These are phyloP conservation scores for Sclerotinia glacialis DNA, from an alignment of 2,329 filamentous ascomycete species.

Conservation along the genomic window DNA sequence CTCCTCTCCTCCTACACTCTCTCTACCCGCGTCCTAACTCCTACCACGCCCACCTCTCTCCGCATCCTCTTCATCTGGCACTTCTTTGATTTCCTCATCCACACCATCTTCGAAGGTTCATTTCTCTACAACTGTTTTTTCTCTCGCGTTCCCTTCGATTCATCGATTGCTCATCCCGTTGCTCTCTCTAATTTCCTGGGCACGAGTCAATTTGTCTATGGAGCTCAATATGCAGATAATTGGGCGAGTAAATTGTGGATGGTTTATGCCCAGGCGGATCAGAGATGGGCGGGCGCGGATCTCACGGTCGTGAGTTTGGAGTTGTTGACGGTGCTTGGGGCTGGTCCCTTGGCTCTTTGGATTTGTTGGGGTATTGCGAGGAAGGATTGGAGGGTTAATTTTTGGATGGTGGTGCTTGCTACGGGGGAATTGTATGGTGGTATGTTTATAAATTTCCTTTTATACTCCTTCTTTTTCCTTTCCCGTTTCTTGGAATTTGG, in stretches of 20 bases:
- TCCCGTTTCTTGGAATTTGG: neutral
- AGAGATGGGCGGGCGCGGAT: constrained; percentile 62
- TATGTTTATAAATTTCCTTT: constrained; percentile 36
- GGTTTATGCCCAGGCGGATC: constrained; percentile 65
- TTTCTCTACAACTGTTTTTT: constrained; percentile 96
- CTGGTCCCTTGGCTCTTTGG: constrained; percentile 57
- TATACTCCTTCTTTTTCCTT: neutral
- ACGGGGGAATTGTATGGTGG: constrained; percentile 66
- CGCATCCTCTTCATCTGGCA: constrained; percentile 93
- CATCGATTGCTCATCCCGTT: constrained; percentile 41
- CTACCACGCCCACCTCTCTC: constrained; percentile 46
- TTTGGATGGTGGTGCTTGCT: constrained; percentile 63
- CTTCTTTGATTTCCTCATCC: constrained; percentile 85
- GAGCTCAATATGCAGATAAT: constrained; percentile 54
- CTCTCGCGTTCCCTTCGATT: constrained; percentile 48
- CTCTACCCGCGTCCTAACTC: constrained; percentile 46
- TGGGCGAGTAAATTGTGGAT: constrained; percentile 61
- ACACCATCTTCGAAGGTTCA: constrained; percentile 85
- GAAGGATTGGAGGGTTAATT: constrained; percentile 53
- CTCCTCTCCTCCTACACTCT: constrained; percentile 49
- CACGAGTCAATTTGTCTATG: constrained; percentile 50
- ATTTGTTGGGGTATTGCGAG: constrained; percentile 60
- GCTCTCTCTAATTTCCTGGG: constrained; percentile 49
- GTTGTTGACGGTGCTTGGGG: constrained; percentile 62
- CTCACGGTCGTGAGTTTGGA: constrained; percentile 62